Base-by-base conservation (phyloP, 345 rosid genomes). In the Euphorbia tirucalli region DNA sequence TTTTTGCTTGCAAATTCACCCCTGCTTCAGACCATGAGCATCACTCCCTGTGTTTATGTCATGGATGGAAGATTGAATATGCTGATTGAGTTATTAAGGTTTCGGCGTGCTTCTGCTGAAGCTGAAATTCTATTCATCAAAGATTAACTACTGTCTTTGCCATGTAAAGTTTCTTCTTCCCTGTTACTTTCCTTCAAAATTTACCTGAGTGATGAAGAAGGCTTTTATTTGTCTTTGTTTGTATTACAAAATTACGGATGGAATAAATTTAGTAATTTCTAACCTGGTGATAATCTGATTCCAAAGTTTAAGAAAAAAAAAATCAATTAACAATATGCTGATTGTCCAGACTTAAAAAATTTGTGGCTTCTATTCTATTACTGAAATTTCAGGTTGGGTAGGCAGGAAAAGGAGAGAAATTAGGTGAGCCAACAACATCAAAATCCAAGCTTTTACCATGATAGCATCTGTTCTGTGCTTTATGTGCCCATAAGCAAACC, bases 1-100 rank as follows among this genome's bases (percentile, higher is more conserved):
- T 90, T 88, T 75, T 81, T 92, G 79, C 88, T 95, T 25, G 85
- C 80, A 21, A 88, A 83, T 71, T 88, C 99, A 3, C 96, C 91
- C 0, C 82, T 55, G 56, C 85, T 95, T 3, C 86, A 90, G 85
- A 75, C 71, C 21, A 70, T 92, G 84, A 79, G 81, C 15, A 84
- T 95, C 61, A 72, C 87, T 54, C 87, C 94, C 46, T 79, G 83
- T 79, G 74, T 80, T 50, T 84, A 83, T 61, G 87, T 79, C 66
- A 75, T 70, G 75, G 95, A 85, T 19, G 81, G 79, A 44, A 87
- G 70, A 66, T n/a, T 90, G 80, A 81, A 78, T 30, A 88, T 95
- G 94, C 77, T 95, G 75, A 72, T 89, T 31, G 85, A 90, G 80
- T 75, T 90, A 81, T 73, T 89, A 71, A 89, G 77, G 85, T 92